Conservation (phyloP, 192 early-diverging fungal species). For the Dissophora globulifera region DNA sequence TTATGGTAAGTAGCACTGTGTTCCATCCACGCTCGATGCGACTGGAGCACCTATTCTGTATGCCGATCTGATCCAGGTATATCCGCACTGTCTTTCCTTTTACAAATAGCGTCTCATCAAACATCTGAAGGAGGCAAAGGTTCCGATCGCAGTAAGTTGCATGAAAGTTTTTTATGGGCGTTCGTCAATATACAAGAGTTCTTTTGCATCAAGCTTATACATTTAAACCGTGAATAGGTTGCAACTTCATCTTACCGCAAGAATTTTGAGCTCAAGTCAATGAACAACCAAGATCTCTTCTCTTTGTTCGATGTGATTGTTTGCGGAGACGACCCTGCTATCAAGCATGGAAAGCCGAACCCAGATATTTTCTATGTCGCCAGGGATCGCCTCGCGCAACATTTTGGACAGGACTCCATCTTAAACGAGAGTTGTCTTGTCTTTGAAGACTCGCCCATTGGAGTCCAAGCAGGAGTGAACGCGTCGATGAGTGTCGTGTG, state of each 20-base stretch:
- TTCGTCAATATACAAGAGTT: not conserved
- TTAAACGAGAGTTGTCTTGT: constrained; percentile 82
- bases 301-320: constrained; percentile 82
- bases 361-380: constrained; percentile 92
- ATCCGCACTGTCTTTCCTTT: constrained; percentile 20
- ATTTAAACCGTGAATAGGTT: too few species aligned
- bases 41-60: not conserved
- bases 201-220: too few species aligned
- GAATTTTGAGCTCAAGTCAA: constrained; percentile 82
- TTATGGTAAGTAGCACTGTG: constrained; percentile 61
- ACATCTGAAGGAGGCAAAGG: constrained; percentile 74
- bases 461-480: constrained; percentile 82
- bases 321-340: constrained; percentile 87
- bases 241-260: constrained; percentile 85
- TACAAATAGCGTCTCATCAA: constrained; percentile 65
- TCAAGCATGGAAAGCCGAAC: constrained; percentile 85
- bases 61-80: not conserved
- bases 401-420: constrained; percentile 37
- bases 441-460: constrained; percentile 92
- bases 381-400: constrained; percentile 53
- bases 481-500: constrained; percentile 89
- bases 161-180: too few species aligned
- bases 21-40: not conserved
- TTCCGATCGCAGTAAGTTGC: constrained; percentile 76
- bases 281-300: constrained; percentile 77